Base-by-base conservation (phyloP, 2,329 filamentous ascomycete species). In the Pseudocercospora fijiensis region DNA sequence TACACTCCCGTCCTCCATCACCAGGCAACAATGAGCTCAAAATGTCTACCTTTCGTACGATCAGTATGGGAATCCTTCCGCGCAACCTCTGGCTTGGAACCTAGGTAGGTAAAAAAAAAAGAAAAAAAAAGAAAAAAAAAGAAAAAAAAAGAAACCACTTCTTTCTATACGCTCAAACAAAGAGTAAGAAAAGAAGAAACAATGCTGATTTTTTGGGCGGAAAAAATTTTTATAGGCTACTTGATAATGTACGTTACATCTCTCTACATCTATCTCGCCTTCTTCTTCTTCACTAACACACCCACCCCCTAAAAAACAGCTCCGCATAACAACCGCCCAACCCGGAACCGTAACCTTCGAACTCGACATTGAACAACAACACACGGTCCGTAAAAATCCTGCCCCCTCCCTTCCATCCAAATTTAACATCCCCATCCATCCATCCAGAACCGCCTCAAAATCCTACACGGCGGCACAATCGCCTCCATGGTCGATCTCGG, bases 61-160 rank as follows among this genome's bases (percentile, higher is more conserved):
- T 75, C 73, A 3, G 73, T 75, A 18, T 72, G 73, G 69, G 69
- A 73, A 60, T 93, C 91, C 1, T 97, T 97, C 77, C 86, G 90
- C 80, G 85, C 86, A 69, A 90, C 91, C 68, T 96, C 92, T 4
- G 93, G 93, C 6, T 80, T 98, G 20, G 94, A 97, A 77, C 92
- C 92, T 76, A 90, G 90, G 93, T 96, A 81, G 51, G n/a, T n/a
- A n/a, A n/a, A n/a, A n/a, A n/a, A n/a, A n/a, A n/a, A n/a, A 5
- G 4, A 37, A 13, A 33, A 4, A 9, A 9, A 37, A 37, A 16
- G n/a, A n/a, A n/a, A n/a, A n/a, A n/a, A n/a, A n/a, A n/a, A n/a
- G n/a, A n/a, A n/a, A n/a, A n/a, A n/a, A n/a, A 5, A 5, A 37
- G 4, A 33, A n/a, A n/a, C n/a, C n/a, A n/a, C n/a, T n/a, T n/a